phyloP scores from a whole-genome alignment of 2,329 filamentous ascomycete genomes.

The Simplicillium aogashimaense region DNA sequence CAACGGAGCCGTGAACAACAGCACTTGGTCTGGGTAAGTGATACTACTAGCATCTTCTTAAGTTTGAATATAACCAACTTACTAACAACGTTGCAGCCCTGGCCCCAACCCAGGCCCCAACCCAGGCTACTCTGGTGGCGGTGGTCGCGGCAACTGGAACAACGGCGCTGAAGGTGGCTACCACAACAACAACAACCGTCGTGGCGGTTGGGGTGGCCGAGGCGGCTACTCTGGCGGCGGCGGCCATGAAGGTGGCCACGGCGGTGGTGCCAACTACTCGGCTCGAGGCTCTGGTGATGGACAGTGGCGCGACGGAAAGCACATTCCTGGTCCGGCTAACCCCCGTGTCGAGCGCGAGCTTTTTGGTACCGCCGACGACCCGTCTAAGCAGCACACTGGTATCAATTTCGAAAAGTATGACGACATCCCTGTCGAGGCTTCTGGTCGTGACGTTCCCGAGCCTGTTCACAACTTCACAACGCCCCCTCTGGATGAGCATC shows the following conservation, averaged over 20 bases:
- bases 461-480: constrained; percentile 85
- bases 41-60: neutral
- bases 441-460: constrained; percentile 86
- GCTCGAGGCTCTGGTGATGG: constrained; percentile 85
- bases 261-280: constrained; percentile 41
- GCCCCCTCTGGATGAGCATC: constrained; percentile 89
- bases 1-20: constrained; percentile 33
- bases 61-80: neutral
- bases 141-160: constrained; percentile 23
- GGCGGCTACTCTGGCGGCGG: constrained; percentile 26
- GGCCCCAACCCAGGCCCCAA: constrained; percentile 15
- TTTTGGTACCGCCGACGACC: constrained; percentile 84
- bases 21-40: constrained; percentile 44
- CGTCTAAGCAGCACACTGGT: constrained; percentile 89
- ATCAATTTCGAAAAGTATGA: constrained; percentile 99
- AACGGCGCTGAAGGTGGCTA: constrained; percentile 18
- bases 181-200: constrained; percentile 20
- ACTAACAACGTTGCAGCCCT: constrained; percentile 9
- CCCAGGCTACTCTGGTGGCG: constrained; percentile 17
- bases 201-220: constrained; percentile 22
- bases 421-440: constrained; percentile 96
- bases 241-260: constrained; percentile 28
- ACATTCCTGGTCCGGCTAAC: constrained; percentile 82
- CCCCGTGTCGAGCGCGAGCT: constrained; percentile 88
- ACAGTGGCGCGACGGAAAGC: constrained; percentile 94